A percentile compares a stretch with the other conserved stretches of the same genome.
phyloP scores from a whole-genome alignment of 306 rosid genomes.

The Alnus rubra region DNA sequence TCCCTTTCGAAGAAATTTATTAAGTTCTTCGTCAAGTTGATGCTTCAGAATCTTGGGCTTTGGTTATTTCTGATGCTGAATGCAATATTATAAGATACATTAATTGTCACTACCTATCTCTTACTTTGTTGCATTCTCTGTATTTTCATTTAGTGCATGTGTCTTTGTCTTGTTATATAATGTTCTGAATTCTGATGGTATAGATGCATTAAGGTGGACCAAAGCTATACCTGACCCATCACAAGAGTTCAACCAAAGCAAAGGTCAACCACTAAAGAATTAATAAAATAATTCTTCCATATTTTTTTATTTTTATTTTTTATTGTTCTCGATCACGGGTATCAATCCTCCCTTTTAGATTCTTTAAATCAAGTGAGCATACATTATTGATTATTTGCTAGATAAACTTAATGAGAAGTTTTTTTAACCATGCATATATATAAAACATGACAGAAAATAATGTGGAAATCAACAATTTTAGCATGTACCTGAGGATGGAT shows the following conservation, averaged over 20 bases:
- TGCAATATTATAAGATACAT: background rate
- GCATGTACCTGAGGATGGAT: too few species aligned
- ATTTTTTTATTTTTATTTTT: slow-evolving; percentile 23
- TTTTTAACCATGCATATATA: too few species aligned
- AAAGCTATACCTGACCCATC: slow-evolving; percentile 47
- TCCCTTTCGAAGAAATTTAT: background rate
- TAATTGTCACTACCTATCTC: slow-evolving; percentile 28
- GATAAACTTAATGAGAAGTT: background rate
- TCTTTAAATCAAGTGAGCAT: slow-evolving; percentile 35
- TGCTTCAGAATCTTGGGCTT: background rate
- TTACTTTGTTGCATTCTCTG: slow-evolving; percentile 25
- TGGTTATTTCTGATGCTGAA: slow-evolving; percentile 24
- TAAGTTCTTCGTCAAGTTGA: background rate
- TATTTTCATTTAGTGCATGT: slow-evolving; percentile 33
- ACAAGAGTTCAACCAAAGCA: slow-evolving; percentile 52
- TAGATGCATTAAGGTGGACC: slow-evolving; percentile 55
- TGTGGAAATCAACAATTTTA: too few species aligned
- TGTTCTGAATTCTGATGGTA: slow-evolving; percentile 50
- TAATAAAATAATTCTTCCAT: slow-evolving; percentile 19
- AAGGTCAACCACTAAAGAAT: slow-evolving; percentile 74
- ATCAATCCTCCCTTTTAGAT: slow-evolving; percentile 6
- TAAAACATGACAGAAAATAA: too few species aligned
- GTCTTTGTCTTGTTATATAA: slow-evolving; percentile 52
- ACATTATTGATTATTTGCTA: slow-evolving; percentile 30
- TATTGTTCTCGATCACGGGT: slow-evolving; percentile 14